Evolutionary conservation across 495 filamentous ascomycete genomes (phyloP), one percentile per base, ranked within the genome.

Genomic region (Penicillium riverlandense): DNA sequence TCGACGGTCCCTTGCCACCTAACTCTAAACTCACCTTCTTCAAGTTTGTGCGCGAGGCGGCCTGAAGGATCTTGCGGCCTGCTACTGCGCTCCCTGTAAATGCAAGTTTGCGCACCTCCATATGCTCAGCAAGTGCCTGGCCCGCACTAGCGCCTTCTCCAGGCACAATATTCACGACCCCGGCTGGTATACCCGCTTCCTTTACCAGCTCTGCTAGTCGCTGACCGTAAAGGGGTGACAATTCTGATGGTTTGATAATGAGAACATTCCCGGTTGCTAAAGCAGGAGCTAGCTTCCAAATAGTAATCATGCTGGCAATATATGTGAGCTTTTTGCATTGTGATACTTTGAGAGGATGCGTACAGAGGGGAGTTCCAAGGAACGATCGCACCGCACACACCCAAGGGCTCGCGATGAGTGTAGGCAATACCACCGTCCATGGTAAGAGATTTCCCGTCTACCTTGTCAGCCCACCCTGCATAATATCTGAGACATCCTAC

Each of bases 171-270:
- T 94, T 94, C 37, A 97, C 69, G 7, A 95, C 88, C 29, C 91
- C 91, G 4, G 83, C 69, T 22, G 91, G 91, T 60, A 96, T 84
- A 4, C 90, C 90, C 10, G 90, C 90, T 66, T 96, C 82, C 48
- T 81, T 75, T 37, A 80, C 81, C 9, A 96, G 72, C 51, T 90
- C 82, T 22, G 84, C 90, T 13, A 95, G 67, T 53, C 88, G 90
- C 79, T 91, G 90, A 33, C 81, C 82, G 14, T 86, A 89, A 10
- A 92, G 86, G 3, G 91, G 91, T 40, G 95, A 88, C 44, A 86
- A 79, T 67, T 97, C 91, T 0, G 91, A 94, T 8, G 89, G 82
- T 69, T 97, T 97, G 47, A 97, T 68, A 53, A 97, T 82, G 41
- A 96, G 66, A 2, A 67, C 69, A 54, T 82, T 82, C 0, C 80